phyloP scores from a whole-genome alignment of 345 rosid species.

The Trapa incisa region DNA sequence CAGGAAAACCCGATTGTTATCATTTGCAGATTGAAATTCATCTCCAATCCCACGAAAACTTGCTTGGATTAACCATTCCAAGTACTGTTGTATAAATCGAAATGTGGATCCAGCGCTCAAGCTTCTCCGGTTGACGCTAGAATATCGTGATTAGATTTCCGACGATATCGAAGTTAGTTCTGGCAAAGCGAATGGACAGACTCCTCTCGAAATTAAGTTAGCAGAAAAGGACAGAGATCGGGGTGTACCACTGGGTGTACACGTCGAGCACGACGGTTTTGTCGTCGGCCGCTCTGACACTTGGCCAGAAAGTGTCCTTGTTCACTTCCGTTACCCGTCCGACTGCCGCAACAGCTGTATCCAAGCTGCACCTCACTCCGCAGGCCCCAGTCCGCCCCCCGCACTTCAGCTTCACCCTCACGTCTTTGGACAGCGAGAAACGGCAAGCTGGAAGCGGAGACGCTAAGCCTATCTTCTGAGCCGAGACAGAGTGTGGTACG shows the following conservation, averaged over 20 bases:
- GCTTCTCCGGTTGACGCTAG: background rate
- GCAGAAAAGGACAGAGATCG: background rate
- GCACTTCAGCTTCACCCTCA: background rate
- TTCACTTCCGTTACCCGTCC: constrained; percentile 68
- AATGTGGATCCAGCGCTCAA: background rate
- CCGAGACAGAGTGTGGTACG: background rate
- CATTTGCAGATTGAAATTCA: background rate
- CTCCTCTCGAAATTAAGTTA: background rate
- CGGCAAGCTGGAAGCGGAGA: constrained; percentile 4
- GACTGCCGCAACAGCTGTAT: constrained; percentile 37
- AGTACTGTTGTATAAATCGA: background rate
- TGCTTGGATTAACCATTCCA: background rate
- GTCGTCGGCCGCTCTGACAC: constrained; percentile 63
- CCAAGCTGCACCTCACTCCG: constrained; percentile 48
- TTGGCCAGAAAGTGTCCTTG: constrained; percentile 82
- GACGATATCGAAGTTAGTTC: background rate
- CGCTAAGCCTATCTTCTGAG: constrained; percentile 1
- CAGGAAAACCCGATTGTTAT: background rate
- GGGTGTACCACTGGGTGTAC: constrained; percentile 71
- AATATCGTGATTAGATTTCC: too few relatives aligned
- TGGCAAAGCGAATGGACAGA: background rate
- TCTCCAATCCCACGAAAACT: background rate
- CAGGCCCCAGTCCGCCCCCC: constrained; percentile 4
- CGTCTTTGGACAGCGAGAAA: background rate
- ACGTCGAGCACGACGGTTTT: constrained; percentile 74